Base-by-base conservation (phyloP, 2,329 filamentous ascomycete genomes). In the Teratosphaeria destructans region DNA sequence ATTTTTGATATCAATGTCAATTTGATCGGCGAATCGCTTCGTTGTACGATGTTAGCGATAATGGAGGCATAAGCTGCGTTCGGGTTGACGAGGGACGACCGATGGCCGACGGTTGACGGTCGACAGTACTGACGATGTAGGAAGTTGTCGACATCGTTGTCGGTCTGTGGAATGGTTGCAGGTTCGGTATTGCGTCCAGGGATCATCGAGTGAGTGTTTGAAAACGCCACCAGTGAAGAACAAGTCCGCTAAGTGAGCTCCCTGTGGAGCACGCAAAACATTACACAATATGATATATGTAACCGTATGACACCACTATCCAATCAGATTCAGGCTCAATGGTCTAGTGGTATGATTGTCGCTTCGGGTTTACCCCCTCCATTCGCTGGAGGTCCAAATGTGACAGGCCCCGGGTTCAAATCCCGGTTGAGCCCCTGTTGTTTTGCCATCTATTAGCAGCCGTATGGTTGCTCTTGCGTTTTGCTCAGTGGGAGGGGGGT, bases 311-410 rank as follows among this genome's bases (percentile, higher is more conserved):
- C n/a, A n/a, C n/a, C n/a, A n/a, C n/a, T n/a, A 49, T 23, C 3
- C n/a, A 49, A 49, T 49, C n/a, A 49, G n/a, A 1, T 7, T n/a
- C 4, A 5, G 57, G 57, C 37, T 52, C 29, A 27, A 34, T 59
- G 57, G 57, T 59, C 57, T 59, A 59, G 57, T 59, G 57, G 57
- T 59, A 59, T 59, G 57, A 59, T 59, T 59, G 57, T 59, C 55
- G 55, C 55, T 56, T 56, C 55, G 55, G 55, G 55, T 23, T 23
- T 47, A 16, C 5, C 35, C 27, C 55, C 32, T 47, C 55, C n/a
- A 37, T 34, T 54, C 14, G 7, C 27, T 39, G 55, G 43, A 49
- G 23, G 1, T 23, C 23, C 23, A 23, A 23, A 23, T 23, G 23
- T 23, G 23, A 23, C 37, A 43, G 23, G 43, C 19, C 43, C 43